Evolutionary conservation across 768 basidiomycete genomes (phyloP), one percentile per base, ranked within the genome.

Genomic region (Boletus pseudo-olivaceus): DNA sequence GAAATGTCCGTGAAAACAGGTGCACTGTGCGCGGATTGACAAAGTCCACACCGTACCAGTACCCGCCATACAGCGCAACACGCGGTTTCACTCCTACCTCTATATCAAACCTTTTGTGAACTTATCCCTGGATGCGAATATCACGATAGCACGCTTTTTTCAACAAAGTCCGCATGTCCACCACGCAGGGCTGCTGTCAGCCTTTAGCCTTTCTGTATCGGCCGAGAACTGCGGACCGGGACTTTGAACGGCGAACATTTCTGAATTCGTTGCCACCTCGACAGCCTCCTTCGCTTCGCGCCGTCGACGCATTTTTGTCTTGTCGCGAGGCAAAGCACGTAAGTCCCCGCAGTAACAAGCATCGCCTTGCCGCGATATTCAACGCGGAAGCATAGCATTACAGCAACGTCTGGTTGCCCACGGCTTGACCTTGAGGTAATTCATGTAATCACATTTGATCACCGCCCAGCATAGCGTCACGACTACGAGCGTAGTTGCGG

Each of bases 171-270:
- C 45, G 32, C 51, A 14, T 30, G 15, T 15, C 23, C 20, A n/a
- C 20, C 19, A 19, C 5, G 33, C 41, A 23, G 23, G 51, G 37
- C 12, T 15, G 30, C 3, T 20, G 38, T 32, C 40, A 20, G 32
- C 20, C 32, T 23, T 23, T 23, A 23, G 23, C 23, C 23, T 17
- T 42, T 29, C n/a, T 15, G 23, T 35, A 48, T 51, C 48, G 33
- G 39, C 64, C 64, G 66, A 64, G 57, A 68, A 67, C n/a, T 49
- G 49, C 61, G 66, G 59, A 49, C 32, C 26, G 40, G 45, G 29
- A 57, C 46, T n/a, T 66, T 66, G 53, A 64, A 64, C 67, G 67
- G 66, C 56, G 56, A 56, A 51, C 43, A 51, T 39, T 23, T 50
- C 30, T 48, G 38, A 19, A 19, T 35, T 52, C 19, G 53, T 62